Conservation (phyloP, 495 filamentous ascomycete genomes). For the Filosporella fistucella region DNA sequence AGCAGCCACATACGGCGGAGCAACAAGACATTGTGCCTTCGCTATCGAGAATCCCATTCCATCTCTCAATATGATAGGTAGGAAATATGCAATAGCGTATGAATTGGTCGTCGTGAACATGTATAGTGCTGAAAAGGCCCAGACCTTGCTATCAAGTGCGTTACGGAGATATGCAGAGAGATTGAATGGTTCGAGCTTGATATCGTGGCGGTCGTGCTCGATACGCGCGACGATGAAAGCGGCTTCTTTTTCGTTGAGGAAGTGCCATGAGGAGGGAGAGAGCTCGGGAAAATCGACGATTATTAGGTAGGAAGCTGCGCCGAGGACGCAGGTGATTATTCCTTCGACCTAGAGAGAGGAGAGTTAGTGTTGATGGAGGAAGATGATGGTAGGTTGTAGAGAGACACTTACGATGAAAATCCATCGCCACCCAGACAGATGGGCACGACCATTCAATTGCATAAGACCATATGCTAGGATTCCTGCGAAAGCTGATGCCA, state of each 20-base stretch:
- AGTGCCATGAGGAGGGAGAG: conserved; percentile 45
- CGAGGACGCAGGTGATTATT: conserved; percentile 58
- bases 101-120: conserved; percentile 33
- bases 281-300: conserved; percentile 57
- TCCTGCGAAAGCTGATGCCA: conserved; percentile 56
- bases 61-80: conserved; percentile 55
- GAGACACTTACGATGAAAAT: conserved; percentile 32
- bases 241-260: conserved; percentile 47
- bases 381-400: too few relatives aligned
- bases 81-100: conserved; percentile 64
- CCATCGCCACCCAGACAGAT: conserved; percentile 57
- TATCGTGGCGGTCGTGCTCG: conserved; percentile 53
- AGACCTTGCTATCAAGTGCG: conserved; percentile 53
- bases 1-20: conserved; percentile 58
- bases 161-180: conserved; percentile 43
- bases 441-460: conserved; percentile 47
- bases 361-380: conserved; percentile 36
- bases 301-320: conserved; percentile 41
- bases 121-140: conserved; percentile 36
- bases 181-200: conserved; percentile 42
- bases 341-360: conserved; percentile 55
- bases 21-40: conserved; percentile 55
- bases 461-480: conserved; percentile 63
- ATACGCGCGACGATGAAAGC: conserved; percentile 55
- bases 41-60: conserved; percentile 56